phyloP scores from a whole-genome alignment of 2,329 filamentous ascomycete species.

The Cytospora piceicola region DNA sequence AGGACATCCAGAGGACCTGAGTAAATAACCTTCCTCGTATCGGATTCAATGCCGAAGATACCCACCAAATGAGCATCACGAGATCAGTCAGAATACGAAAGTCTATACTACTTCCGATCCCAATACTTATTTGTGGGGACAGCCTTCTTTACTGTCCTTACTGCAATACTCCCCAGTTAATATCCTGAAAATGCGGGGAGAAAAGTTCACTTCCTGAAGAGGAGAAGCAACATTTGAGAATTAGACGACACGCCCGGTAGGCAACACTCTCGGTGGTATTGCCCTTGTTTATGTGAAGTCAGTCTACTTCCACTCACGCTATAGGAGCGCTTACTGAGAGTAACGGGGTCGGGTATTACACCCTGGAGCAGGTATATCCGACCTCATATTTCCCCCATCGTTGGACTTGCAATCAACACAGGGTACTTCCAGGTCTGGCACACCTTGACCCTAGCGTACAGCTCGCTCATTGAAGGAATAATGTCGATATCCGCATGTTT shows the following conservation, averaged over 20 bases:
- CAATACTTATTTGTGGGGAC: background rate
- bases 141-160: too few relatives aligned
- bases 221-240: too few relatives aligned
- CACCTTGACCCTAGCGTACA: background rate
- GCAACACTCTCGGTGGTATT: background rate
- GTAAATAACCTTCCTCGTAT: too few relatives aligned
- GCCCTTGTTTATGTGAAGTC: too few relatives aligned
- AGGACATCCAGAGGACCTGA: too few relatives aligned
- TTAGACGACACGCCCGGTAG: too few relatives aligned
- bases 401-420: background rate
- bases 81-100: background rate
- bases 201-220: background rate
- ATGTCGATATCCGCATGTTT: background rate
- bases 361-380: background rate
- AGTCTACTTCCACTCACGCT: background rate
- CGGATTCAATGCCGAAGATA: conserved; percentile 16
- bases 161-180: background rate
- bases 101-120: background rate
- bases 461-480: conserved; percentile 22
- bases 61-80: conserved; percentile 3
- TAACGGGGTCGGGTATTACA: background rate
- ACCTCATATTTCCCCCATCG: background rate
- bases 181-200: background rate
- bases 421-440: background rate
- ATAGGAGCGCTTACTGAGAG: background rate